phyloP scores from a whole-genome alignment of 2,329 filamentous ascomycete species.

The Fusarium chlamydosporum region DNA sequence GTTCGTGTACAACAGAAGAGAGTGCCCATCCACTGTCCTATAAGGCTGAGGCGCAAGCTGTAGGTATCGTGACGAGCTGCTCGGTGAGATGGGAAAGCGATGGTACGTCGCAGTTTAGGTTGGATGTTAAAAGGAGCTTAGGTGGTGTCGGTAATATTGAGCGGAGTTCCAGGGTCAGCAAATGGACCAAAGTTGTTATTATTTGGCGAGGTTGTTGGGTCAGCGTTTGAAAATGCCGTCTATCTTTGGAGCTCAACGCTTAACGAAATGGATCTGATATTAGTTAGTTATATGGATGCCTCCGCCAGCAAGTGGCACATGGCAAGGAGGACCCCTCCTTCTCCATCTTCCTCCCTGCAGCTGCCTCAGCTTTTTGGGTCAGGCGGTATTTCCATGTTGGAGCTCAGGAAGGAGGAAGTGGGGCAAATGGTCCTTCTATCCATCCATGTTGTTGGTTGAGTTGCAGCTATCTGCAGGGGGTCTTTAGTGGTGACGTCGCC shows the following conservation, averaged over 20 bases:
- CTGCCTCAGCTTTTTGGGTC: conserved; percentile 42
- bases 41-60: conserved; percentile 37
- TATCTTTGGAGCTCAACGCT: conserved; percentile 1
- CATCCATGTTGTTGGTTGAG: neutral
- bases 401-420: conserved; percentile 13
- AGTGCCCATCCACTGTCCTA: conserved; percentile 46
- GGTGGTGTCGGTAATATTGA: neutral
- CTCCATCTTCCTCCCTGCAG: conserved; percentile 25
- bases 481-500: conserved; percentile 30
- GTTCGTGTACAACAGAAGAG: conserved; percentile 31
- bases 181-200: conserved; percentile 8
- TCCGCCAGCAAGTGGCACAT: conserved; percentile 5
- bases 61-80: conserved; percentile 37
- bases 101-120: conserved; percentile 6
- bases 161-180: conserved; percentile 3
- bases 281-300: conserved; percentile 5
- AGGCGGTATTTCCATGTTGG: conserved; percentile 30
- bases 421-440: conserved; percentile 19
- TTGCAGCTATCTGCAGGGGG: conserved; percentile 16
- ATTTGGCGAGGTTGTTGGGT: conserved; percentile 38
- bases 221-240: conserved; percentile 33
- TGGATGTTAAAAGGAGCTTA: conserved; percentile 6
- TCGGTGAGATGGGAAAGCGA: conserved; percentile 11
- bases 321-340: conserved; percentile 43
- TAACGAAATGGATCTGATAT: neutral